Evolutionary conservation across 1,284 basidiomycete species (phyloP), one percentile per base, ranked within the genome.

Genomic region (Violaceomyces palustris): DNA sequence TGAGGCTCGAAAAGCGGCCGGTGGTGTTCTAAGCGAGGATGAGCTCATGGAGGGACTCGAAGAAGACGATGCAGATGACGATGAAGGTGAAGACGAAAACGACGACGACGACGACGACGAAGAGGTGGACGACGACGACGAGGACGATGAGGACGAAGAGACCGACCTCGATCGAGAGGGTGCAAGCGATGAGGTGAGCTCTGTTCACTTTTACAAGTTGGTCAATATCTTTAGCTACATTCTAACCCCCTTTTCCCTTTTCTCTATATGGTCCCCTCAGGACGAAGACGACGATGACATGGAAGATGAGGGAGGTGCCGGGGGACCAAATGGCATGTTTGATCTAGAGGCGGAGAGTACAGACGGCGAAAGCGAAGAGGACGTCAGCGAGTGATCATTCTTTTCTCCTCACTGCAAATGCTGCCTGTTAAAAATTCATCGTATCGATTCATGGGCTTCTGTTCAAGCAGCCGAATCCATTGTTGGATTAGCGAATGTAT

Each of bases 241-340:
- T n/a, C n/a, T n/a, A n/a, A n/a, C n/a, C n/a, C n/a, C n/a, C n/a
- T n/a, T n/a, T n/a, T n/a, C n/a, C n/a, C n/a, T n/a, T n/a, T n/a
- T n/a, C n/a, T n/a, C n/a, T n/a, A n/a, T n/a, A n/a, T n/a, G n/a
- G n/a, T n/a, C n/a, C n/a, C n/a, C n/a, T 24, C 51, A 57, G 3
- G 56, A 59, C n/a, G 55, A 59, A 33, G 56, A 59, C n/a, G 56
- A 59, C 28, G 50, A 59, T 37, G 47, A 50, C n/a, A 54, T 52
- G 39, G 51, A 55, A 37, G 51, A 48, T 3, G 58, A 46, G 12
- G 53, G 42, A 26, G 4, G 24, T 9, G 36, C 44, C 19, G n/a
- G n/a, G n/a, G 46, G 45, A 0, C 43, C 57, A 27, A 60, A 56
- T 33, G 46, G 53, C 38, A 56, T 55, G 52, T 52, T 57, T 24